Conservation (phyloP, 1,284 basidiomycete species). For the Tylopilus microsporus region DNA sequence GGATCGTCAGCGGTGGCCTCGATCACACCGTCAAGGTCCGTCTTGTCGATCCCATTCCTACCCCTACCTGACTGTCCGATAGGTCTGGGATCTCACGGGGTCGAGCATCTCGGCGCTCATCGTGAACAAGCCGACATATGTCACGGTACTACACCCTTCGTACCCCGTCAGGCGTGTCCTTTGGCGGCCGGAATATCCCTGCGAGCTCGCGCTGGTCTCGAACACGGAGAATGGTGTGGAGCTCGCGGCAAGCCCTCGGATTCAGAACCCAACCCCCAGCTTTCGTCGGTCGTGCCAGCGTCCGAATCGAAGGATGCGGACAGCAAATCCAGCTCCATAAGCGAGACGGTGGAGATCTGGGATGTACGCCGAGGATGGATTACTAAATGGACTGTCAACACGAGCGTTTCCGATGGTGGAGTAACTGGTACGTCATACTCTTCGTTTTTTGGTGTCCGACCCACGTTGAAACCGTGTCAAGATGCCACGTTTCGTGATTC, state of each 20-base stretch:
- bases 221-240: slow-evolving; percentile 46
- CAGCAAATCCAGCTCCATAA: slow-evolving; percentile 27
- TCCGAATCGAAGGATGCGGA: slow-evolving; percentile 22
- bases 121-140: slow-evolving; percentile 59
- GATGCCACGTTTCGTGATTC: slow-evolving; percentile 71
- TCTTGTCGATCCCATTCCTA: background rate
- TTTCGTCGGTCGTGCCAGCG: slow-evolving; percentile 8
- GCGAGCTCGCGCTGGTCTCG: slow-evolving; percentile 72
- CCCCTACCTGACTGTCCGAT: background rate
- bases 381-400: slow-evolving; percentile 74
- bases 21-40: slow-evolving; percentile 76
- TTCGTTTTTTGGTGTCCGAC: background rate
- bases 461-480: slow-evolving; percentile 21
- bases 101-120: slow-evolving; percentile 48
- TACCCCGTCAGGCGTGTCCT: slow-evolving; percentile 69
- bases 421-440: slow-evolving; percentile 52
- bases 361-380: slow-evolving; percentile 79
- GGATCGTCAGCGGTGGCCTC: slow-evolving; percentile 79
- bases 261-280: slow-evolving; percentile 24
- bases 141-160: slow-evolving; percentile 60
- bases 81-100: slow-evolving; percentile 76
- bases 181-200: slow-evolving; percentile 78
- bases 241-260: slow-evolving; percentile 29
- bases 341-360: slow-evolving; percentile 79
- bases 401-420: slow-evolving; percentile 60